Evolutionary conservation across 139 green algal species (phyloP).

Genomic region (Ettlia oleoabundans): DNA sequence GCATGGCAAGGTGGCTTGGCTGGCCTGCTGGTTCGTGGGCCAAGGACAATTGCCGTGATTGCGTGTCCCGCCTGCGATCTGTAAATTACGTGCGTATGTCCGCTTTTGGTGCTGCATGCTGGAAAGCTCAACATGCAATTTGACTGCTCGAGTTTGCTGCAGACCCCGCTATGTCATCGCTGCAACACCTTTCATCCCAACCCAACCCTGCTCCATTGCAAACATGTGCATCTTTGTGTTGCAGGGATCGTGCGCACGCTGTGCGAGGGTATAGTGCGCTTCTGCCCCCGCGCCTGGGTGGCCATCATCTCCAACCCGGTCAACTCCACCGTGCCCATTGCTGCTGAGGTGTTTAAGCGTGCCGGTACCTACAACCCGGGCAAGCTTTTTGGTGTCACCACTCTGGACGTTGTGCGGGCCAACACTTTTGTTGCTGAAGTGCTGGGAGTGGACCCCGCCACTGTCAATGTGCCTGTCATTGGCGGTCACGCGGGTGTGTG

Average conservation of each 20-base stretch:
- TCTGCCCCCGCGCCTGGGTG: conserved; percentile 81
- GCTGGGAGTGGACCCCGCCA: conserved; percentile 68
- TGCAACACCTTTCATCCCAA: too few species aligned
- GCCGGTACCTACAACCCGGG: conserved; percentile 88
- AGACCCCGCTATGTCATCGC: too few species aligned
- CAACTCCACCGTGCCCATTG: conserved; percentile 99
- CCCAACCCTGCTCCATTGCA: too few species aligned
- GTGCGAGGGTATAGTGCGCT: conserved; percentile 67
- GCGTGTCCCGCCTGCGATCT: too few species aligned
- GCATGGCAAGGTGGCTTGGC: too few species aligned
- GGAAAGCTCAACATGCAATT: too few species aligned
- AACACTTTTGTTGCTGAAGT: conserved; percentile 87
- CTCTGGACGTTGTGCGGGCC: conserved; percentile 91
- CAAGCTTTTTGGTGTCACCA: conserved; percentile 95
- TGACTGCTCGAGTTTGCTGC: too few species aligned
- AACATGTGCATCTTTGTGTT: neutral
- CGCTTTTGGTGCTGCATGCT: too few species aligned
- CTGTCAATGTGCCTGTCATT: conserved; percentile 93
- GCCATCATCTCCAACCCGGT: conserved; percentile 99
- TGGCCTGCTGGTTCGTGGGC: too few species aligned
- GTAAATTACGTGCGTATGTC: too few species aligned
- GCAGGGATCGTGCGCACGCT: conserved; percentile 82
- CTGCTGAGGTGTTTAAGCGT: conserved; percentile 84
- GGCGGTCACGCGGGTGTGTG: conserved; percentile 87
- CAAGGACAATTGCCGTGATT: too few species aligned